Conservation (phyloP, 441 rosid species). For the Biscutella laevigata region DNA sequence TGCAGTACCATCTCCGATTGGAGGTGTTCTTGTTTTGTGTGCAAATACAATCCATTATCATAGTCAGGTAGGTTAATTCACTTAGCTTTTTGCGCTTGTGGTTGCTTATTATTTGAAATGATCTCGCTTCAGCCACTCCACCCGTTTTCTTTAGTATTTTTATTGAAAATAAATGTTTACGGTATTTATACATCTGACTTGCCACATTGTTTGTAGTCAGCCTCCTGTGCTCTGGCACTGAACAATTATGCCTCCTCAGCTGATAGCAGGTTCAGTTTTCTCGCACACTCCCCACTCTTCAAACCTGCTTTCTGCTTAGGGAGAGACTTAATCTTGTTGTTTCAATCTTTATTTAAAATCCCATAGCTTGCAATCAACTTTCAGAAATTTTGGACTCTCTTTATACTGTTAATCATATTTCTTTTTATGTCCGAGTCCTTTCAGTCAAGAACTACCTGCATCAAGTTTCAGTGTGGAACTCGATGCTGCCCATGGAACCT, state of each 20-base stretch:
- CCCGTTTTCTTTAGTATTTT: slow-evolving; percentile 9
- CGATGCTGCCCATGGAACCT: slow-evolving; percentile 88
- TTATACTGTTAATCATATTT: slow-evolving; percentile 13
- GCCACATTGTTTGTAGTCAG: slow-evolving; percentile 59
- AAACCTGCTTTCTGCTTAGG: background rate
- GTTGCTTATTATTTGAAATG: slow-evolving; percentile 5
- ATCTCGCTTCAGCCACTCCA: slow-evolving; percentile 14
- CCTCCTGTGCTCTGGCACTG: slow-evolving; percentile 80
- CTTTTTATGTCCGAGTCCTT: slow-evolving; percentile 21
- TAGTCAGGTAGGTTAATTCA: slow-evolving; percentile 62
- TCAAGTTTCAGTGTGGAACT: slow-evolving; percentile 83
- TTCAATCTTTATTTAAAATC: slow-evolving; percentile 3
- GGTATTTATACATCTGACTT: slow-evolving; percentile 17
- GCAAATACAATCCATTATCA: slow-evolving; percentile 87
- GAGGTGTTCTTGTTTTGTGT: slow-evolving; percentile 89
- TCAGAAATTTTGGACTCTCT: background rate
- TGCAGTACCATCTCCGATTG: slow-evolving; percentile 96
- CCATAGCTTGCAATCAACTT: slow-evolving; percentile 3
- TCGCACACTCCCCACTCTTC: slow-evolving; percentile 5
- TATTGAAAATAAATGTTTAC: background rate
- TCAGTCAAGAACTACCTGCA: slow-evolving; percentile 94
- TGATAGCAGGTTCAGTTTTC: slow-evolving; percentile 65
- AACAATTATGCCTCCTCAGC: slow-evolving; percentile 70
- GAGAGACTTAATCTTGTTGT: slow-evolving; percentile 3
- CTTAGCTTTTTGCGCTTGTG: slow-evolving; percentile 8